These are phyloP conservation scores for Trebouxiophyceae sp. DNA, from an alignment of 163 green algal species.

Conservation along the genomic window DNA sequence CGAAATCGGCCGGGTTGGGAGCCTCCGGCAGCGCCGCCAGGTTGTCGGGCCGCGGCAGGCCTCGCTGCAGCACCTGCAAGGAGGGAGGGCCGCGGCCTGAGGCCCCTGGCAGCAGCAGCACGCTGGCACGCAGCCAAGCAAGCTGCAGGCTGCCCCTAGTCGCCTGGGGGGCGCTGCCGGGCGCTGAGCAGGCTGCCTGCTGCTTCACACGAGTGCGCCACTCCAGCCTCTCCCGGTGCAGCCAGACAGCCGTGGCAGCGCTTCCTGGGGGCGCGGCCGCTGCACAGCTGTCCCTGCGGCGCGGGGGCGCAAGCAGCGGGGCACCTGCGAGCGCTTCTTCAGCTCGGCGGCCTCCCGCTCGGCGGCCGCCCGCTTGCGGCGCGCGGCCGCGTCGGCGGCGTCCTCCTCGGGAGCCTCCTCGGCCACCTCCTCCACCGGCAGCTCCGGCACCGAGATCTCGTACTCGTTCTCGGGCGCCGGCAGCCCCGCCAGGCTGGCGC, in stretches of 20 bases:
- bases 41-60: constrained; percentile 62
- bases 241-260: too few species aligned
- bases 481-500: constrained; percentile 62
- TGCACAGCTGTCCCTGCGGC: too few species aligned
- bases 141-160: too few species aligned
- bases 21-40: constrained; percentile 33
- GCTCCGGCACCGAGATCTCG: constrained; percentile 55
- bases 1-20: constrained; percentile 6
- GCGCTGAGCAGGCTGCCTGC: too few species aligned
- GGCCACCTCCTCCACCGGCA: constrained; percentile 12
- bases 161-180: too few species aligned
- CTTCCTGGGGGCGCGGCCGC: too few species aligned
- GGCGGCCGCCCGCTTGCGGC: constrained; percentile 31
- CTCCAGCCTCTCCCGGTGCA: too few species aligned
- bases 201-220: too few species aligned
- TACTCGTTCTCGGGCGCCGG: constrained; percentile 92
- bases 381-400: constrained; percentile 60
- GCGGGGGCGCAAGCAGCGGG: too few species aligned
- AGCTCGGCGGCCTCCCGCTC: constrained; percentile 43
- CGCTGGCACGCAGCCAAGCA: too few species aligned
- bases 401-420: constrained; percentile 57
- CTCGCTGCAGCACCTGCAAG: constrained; percentile 71
- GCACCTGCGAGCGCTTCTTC: constrained; percentile 41
- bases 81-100: too few species aligned
- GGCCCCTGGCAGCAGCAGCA: too few species aligned